Base-by-base conservation (phyloP, 352 stramenopile genomes). In the Pythium aristosporum region DNA sequence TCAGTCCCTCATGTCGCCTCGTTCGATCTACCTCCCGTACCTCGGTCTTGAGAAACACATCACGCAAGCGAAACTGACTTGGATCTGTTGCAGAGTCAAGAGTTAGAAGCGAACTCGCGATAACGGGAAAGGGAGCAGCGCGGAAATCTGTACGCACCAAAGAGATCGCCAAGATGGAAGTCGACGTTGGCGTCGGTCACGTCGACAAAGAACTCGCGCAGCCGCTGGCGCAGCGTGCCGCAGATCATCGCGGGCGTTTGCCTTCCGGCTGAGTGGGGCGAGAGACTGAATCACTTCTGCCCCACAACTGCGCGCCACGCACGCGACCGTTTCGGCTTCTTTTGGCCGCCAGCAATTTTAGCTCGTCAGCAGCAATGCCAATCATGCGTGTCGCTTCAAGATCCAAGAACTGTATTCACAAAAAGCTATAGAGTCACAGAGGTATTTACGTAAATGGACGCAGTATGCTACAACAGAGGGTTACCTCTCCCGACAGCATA, bases 111-210 rank as follows among this genome's bases (percentile, higher is more conserved):
- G 5, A 30, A 30, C 0, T 30, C 5, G 5, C 25, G 25, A 30
- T 5, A 30, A 5, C 3, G 5, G 25, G 25, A 30, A 30, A 30
- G 25, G 25, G 25, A 30, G 25, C 25, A 5, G 42, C 12, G 30
- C 2, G 25, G 15, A 41, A 23, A 10, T 1, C 34, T 2, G 11
- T 6, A 34, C 74, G 6, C 28, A 89, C 80, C 81, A 28, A 92
- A 92, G 36, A 92, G 71, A 30, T 92, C 84, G 16, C 84, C 84
- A 32, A 87, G 75, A 28, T 83, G 89, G 58, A 92, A 85, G 15
- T 65, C 72, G 48, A 91, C 69, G 39, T 84, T 84, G 30, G 69
- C 61, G 58, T 88, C 78, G 21, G 75, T 57, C 21, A 91, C 67
- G 44, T 87, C 68, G 42, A 83, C 68, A 56, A 91, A 91, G 57